Conservation (phyloP, 257 asterid genomes). For the Solanum sitiens region DNA sequence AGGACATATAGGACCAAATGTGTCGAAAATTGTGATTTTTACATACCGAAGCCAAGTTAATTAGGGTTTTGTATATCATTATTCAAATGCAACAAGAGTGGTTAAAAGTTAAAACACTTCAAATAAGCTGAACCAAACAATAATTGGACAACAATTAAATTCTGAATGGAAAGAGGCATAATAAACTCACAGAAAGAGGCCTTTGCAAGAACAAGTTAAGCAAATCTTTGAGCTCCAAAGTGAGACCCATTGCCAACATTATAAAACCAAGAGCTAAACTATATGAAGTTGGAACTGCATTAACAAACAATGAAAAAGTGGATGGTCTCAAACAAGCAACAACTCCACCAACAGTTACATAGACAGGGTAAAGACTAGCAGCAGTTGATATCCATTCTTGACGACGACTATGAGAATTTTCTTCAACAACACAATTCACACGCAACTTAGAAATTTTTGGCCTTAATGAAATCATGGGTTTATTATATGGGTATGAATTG, state of each 20-base stretch:
- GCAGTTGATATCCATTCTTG: slow-evolving; percentile 41
- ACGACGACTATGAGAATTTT: slow-evolving; percentile 8
- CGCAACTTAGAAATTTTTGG: slow-evolving; percentile 5
- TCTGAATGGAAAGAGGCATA: neutral
- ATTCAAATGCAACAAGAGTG: too few relatives aligned
- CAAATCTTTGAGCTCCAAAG: slow-evolving; percentile 77
- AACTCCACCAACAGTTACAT: slow-evolving; percentile 69
- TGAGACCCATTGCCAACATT: slow-evolving; percentile 83
- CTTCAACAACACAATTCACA: slow-evolving; percentile 1
- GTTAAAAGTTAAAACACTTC: too few relatives aligned
- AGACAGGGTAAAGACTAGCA: slow-evolving; percentile 75
- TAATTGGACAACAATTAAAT: neutral
- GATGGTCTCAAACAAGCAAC: slow-evolving; percentile 60
- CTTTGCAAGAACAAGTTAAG: slow-evolving; percentile 40
- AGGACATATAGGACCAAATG: too few relatives aligned
- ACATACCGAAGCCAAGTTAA: too few relatives aligned
- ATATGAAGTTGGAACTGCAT: slow-evolving; percentile 54
- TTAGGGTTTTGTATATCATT: too few relatives aligned
- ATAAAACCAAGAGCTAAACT: slow-evolving; percentile 68
- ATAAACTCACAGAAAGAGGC: slow-evolving; percentile 49
- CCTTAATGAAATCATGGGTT: slow-evolving; percentile 11
- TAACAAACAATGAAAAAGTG: slow-evolving; percentile 68
- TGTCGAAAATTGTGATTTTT: too few relatives aligned
- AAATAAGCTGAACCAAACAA: too few relatives aligned
- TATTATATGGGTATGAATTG: neutral